These are phyloP conservation scores for Arthromyces matolae DNA, from an alignment of 768 basidiomycete species.

Conservation along the genomic window DNA sequence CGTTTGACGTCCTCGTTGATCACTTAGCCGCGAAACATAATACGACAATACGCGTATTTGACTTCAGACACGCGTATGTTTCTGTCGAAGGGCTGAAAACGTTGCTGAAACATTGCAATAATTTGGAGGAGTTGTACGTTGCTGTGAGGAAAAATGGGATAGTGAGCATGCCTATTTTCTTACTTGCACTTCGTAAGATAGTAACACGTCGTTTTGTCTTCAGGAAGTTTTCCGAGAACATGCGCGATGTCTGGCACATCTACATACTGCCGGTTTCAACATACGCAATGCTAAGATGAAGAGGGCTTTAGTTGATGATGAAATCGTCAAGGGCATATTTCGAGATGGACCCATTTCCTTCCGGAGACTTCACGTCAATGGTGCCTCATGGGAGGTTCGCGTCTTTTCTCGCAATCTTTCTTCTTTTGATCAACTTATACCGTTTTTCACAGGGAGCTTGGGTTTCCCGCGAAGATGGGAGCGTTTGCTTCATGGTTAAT, in stretches of 20 bases:
- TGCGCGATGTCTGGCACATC: constrained; percentile 14
- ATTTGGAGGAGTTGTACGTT: constrained; percentile 34
- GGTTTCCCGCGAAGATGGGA: constrained; percentile 8
- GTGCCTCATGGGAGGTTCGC: constrained; percentile 30
- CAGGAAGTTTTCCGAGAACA: constrained; percentile 26
- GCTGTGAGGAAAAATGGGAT: constrained; percentile 27
- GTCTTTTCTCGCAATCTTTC: background rate
- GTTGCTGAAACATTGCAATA: constrained; percentile 28
- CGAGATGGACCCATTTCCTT: constrained; percentile 22
- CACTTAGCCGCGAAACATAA: constrained; percentile 31
- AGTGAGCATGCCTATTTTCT: constrained; percentile 23
- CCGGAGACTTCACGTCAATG: constrained; percentile 30
- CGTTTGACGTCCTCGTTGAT: constrained; percentile 32
- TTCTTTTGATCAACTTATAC: background rate
- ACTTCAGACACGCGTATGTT: constrained; percentile 17
- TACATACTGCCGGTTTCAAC: constrained; percentile 32
- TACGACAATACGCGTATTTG: constrained; percentile 25
- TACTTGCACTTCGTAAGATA: background rate
- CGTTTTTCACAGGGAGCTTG: constrained; percentile 12
- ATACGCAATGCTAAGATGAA: constrained; percentile 29
- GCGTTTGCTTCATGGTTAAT: constrained; percentile 3
- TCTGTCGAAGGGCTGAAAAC: constrained; percentile 16
- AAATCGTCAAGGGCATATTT: constrained; percentile 23
- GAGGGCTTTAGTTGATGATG: constrained; percentile 17
- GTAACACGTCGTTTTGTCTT: background rate